Percentiles rank a stretch among this genome's conserved stretches.
Evolutionary conservation across 768 basidiomycete species (phyloP).

Genomic region (Auricularia sp.): DNA sequence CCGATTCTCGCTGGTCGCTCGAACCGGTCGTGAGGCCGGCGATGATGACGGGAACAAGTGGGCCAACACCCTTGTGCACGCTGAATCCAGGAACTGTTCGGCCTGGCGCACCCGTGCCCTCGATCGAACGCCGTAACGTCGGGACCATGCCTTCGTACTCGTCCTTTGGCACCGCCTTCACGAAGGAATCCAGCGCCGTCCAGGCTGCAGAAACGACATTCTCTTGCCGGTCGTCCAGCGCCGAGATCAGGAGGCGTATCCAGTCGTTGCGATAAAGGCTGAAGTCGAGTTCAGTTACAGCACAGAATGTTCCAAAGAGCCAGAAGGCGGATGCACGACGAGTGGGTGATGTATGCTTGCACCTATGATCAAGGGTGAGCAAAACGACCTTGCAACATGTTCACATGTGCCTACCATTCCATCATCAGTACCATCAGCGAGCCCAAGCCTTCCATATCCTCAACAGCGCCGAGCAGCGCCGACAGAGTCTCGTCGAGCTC

Average conservation of each 20-base stretch:
- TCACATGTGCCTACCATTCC: constrained; percentile 53
- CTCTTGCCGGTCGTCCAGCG: constrained; percentile 58
- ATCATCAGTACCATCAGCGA: constrained; percentile 81
- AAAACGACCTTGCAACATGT: neutral
- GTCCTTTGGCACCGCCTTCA: constrained; percentile 86
- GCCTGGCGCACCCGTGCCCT: constrained; percentile 71
- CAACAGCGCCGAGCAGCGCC: constrained; percentile 67
- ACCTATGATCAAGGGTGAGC: constrained; percentile 36
- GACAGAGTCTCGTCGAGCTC: constrained; percentile 69
- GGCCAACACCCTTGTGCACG: constrained; percentile 68
- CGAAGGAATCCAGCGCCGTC: constrained; percentile 73
- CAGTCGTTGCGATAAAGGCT: constrained; percentile 87
- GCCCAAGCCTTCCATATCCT: constrained; percentile 81
- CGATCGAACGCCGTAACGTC: constrained; percentile 79
- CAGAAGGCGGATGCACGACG: constrained; percentile 72
- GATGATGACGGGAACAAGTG: constrained; percentile 78
- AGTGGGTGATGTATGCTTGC: constrained; percentile 57
- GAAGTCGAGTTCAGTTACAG: constrained; percentile 69
- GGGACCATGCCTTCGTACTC: constrained; percentile 87
- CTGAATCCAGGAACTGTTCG: constrained; percentile 76
- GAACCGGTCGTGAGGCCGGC: constrained; percentile 89
- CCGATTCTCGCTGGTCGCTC: constrained; percentile 91
- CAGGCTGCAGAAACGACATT: constrained; percentile 65
- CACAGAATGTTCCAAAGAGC: constrained; percentile 74
- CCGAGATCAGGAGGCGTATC: constrained; percentile 78